These are phyloP conservation scores for Infundibulicybe gibba DNA, from an alignment of 768 basidiomycete species.

Conservation along the genomic window DNA sequence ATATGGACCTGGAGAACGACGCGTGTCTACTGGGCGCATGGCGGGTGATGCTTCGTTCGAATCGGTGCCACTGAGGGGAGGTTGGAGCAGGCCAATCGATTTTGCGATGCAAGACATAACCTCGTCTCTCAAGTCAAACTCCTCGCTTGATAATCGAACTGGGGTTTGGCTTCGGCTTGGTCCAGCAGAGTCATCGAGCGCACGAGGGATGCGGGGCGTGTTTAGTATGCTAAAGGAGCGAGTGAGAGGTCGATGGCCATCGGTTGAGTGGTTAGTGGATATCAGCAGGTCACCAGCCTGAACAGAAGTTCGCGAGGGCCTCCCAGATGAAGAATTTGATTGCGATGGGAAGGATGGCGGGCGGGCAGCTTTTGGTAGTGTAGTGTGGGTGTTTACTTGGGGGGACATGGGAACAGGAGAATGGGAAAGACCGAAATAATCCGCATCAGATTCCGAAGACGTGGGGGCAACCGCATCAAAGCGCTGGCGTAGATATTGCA, in stretches of 20 bases:
- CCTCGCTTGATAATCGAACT: slow-evolving; percentile 44
- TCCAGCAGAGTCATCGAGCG: slow-evolving; percentile 22
- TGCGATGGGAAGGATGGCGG: slow-evolving; percentile 5
- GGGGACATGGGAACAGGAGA: slow-evolving; percentile 23
- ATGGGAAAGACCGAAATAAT: slow-evolving; percentile 48
- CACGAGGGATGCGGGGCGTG: slow-evolving; percentile 40
- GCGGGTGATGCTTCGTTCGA: slow-evolving; percentile 68
- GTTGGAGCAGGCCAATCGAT: slow-evolving; percentile 91
- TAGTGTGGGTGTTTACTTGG: slow-evolving; percentile 13
- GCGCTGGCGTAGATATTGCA: slow-evolving; percentile 86
- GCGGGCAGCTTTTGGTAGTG: slow-evolving; percentile 3
- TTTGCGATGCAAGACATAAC: slow-evolving; percentile 98
- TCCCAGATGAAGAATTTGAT: slow-evolving; percentile 10
- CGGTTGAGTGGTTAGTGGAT: slow-evolving; percentile 45
- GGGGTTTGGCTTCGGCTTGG: slow-evolving; percentile 12
- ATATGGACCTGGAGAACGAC: slow-evolving; percentile 41
- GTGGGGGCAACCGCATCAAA: slow-evolving; percentile 61
- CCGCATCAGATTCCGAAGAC: slow-evolving; percentile 47
- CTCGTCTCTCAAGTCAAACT: slow-evolving; percentile 93
- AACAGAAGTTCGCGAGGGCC: slow-evolving; percentile 51
- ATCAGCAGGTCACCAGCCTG: slow-evolving; percentile 78
- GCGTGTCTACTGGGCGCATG: slow-evolving; percentile 40
- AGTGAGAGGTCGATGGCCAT: slow-evolving; percentile 38
- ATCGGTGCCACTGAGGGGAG: slow-evolving; percentile 67
- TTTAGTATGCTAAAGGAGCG: slow-evolving; percentile 50